A percentile compares a stretch with the other conserved stretches of the same genome.
phyloP scores from a whole-genome alignment of 78 protist species.

The Salpingoeca rosetta region DNA sequence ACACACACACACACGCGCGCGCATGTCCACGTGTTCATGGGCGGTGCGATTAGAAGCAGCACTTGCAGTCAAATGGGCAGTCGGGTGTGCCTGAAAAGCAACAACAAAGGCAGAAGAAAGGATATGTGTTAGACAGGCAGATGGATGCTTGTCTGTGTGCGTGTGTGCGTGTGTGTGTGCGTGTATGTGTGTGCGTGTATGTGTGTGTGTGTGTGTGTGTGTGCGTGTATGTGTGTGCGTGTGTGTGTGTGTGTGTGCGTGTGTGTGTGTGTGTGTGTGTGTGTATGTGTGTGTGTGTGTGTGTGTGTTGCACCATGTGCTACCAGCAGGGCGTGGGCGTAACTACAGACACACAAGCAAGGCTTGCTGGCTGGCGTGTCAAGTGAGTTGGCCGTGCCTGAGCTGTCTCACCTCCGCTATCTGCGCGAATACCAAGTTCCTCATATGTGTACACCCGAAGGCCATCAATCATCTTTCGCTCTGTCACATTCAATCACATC shows the following conservation, averaged over 20 bases:
- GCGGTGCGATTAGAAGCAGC: not conserved
- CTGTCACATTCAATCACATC: not conserved
- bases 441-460: not conserved
- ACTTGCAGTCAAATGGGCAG: not conserved
- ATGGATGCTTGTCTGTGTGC: not conserved
- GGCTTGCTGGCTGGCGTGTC: not conserved
- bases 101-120: not conserved
- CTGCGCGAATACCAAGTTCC: not conserved
- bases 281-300: not conserved
- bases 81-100: not conserved
- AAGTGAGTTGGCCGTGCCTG: not conserved
- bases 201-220: conserved; percentile 12
- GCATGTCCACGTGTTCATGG: not conserved
- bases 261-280: not conserved
- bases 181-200: conserved; percentile 9
- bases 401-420: not conserved
- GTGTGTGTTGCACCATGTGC: too few species aligned
- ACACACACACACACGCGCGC: too few species aligned
- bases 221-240: not conserved
- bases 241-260: conserved; percentile 8
- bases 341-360: not conserved
- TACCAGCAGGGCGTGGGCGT: not conserved
- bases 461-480: not conserved
- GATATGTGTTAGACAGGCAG: not conserved
- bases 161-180: not conserved